Evolutionary conservation across 2,329 filamentous ascomycete genomes (phyloP).

Genomic region (Penicillium griseofulvum): DNA sequence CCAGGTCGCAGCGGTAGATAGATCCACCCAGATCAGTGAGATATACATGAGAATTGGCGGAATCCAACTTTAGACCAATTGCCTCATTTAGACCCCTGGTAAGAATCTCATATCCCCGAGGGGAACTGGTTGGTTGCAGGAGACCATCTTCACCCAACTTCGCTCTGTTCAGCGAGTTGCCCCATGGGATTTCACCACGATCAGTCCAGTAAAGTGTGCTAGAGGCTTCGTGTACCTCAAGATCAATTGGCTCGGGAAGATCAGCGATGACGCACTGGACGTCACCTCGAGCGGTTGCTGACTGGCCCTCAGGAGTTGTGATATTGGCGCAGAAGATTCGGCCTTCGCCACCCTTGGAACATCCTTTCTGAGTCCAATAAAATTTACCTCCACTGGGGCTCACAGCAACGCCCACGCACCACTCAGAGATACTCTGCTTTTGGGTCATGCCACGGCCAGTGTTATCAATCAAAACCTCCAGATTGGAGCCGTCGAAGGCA

Average conservation of each 20-base stretch:
- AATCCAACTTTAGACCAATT: slow-evolving; percentile 28
- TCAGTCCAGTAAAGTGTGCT: slow-evolving; percentile 59
- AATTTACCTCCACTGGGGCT: slow-evolving; percentile 45
- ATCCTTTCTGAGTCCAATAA: slow-evolving; percentile 63
- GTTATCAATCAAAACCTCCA: slow-evolving; percentile 32
- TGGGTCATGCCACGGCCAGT: slow-evolving; percentile 27
- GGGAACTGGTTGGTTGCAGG: neutral
- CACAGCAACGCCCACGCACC: slow-evolving; percentile 59
- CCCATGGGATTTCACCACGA: slow-evolving; percentile 55
- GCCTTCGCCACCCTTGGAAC: slow-evolving; percentile 51
- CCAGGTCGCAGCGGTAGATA: slow-evolving; percentile 24
- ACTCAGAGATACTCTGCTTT: slow-evolving; percentile 35
- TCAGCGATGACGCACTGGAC: slow-evolving; percentile 44
- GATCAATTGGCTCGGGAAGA: slow-evolving; percentile 57
- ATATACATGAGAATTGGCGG: slow-evolving; percentile 18
- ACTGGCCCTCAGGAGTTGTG: slow-evolving; percentile 34
- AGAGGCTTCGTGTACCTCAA: slow-evolving; percentile 51
- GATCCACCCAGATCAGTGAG: slow-evolving; percentile 31
- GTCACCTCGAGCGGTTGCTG: slow-evolving; percentile 40
- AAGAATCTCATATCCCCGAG: slow-evolving; percentile 12
- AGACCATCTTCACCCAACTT: slow-evolving; percentile 13
- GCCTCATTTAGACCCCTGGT: slow-evolving; percentile 26
- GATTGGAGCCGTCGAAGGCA: slow-evolving; percentile 34
- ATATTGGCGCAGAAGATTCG: slow-evolving; percentile 55
- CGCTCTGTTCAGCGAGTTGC: slow-evolving; percentile 53